Evolutionary conservation across 2,329 filamentous ascomycete genomes (phyloP).

Genomic region (Alternaria alternata): DNA sequence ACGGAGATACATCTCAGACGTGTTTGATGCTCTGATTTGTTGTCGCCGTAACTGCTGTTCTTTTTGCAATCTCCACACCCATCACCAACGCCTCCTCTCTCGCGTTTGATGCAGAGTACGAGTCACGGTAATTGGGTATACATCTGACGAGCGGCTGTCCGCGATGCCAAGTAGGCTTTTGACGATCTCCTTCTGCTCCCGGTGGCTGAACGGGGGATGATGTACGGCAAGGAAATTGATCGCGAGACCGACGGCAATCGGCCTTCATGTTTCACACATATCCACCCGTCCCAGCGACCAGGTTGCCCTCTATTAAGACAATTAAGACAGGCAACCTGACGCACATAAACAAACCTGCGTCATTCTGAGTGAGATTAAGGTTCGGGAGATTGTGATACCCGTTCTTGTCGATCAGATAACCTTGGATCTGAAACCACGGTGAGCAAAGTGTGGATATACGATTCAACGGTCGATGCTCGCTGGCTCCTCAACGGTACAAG

Average conservation of each 20-base stretch:
- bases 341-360: slow-evolving; percentile 4
- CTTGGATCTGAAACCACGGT: slow-evolving; percentile 11
- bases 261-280: slow-evolving; percentile 14
- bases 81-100: neutral
- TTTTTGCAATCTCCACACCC: slow-evolving; percentile 1
- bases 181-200: neutral
- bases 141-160: neutral
- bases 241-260: neutral
- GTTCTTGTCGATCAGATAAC: slow-evolving; percentile 12
- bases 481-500: slow-evolving; percentile 1
- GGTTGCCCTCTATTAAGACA: slow-evolving; percentile 1
- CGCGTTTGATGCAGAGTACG: neutral
- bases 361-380: neutral
- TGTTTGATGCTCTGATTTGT: neutral
- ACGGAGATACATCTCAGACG: neutral
- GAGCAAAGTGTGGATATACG: slow-evolving; percentile 1
- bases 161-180: neutral
- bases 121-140: neutral
- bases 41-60: neutral
- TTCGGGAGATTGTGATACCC: slow-evolving; percentile 12
- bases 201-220: neutral
- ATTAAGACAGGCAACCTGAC: neutral
- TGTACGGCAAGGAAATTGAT: neutral
- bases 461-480: slow-evolving; percentile 3
- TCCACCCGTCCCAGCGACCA: neutral